Base-by-base conservation (phyloP, 2,329 filamentous ascomycete species). In the Sordariomycetes sp. region DNA sequence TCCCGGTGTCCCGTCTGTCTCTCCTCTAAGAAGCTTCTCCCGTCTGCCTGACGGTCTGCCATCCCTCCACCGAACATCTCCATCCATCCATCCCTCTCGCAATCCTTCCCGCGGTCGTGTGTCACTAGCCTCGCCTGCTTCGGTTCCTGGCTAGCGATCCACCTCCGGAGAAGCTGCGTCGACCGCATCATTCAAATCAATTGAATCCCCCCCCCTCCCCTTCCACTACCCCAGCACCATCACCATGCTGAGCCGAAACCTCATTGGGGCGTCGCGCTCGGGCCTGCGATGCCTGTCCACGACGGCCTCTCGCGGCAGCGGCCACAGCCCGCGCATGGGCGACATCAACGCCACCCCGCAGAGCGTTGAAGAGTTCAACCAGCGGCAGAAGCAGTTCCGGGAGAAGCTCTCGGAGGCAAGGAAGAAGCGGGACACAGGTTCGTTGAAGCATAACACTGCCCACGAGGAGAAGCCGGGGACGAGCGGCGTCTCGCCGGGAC, bases 361-460 rank as follows among this genome's bases (percentile, higher is more conserved):
- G 62, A 83, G 83, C 61, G 86, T 89, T 63, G 79, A 85, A 57
- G 78, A 80, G 59, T 99, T 97, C 80, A 90, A 89, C 70, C 76
- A 80, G 67, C 90, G 88, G 73, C 92, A 96, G 76, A 87, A 87
- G 73, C 80, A 86, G 68, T 97, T 97, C 76, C 88, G 94, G 70
- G 86, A 92, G 73, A 83, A 88, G 71, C 77, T 96, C 67, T 81
- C 85, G 66, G 82, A 87, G 73, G 85, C 85, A 70, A 85, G 89
- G 74, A 88, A 87, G 77, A 88, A 89, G 75, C 83, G 87, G 78
- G 86, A 89, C 86, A 88, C 91, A 80, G 92, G 91, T 96, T 77
- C 74, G 79, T 80, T 74, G 65, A 71, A 72, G 62, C 64, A 64
- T 54, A 63, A 67, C 59, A 72, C 75, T 70, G 68, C 71, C 69